Conservation (phyloP, 345 rosid species). For the Noccaea bulbosa region DNA sequence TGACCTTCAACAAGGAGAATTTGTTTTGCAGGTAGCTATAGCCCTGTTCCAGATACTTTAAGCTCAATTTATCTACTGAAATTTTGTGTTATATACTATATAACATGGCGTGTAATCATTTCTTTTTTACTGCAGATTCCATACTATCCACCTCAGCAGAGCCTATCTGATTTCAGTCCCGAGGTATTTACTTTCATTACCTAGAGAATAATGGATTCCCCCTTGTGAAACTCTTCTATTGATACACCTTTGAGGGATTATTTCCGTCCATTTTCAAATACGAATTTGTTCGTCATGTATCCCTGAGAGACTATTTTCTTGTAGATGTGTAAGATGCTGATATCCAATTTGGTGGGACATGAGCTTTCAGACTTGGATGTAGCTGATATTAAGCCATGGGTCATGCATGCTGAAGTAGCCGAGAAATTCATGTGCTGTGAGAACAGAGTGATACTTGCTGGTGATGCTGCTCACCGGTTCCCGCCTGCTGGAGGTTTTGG, state of each 20-base stretch:
- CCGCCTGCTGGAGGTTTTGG: conserved; percentile 99
- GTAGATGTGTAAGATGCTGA: conserved; percentile 86
- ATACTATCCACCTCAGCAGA: conserved; percentile 95
- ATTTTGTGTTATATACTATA: not conserved
- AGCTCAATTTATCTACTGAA: conserved; percentile 17
- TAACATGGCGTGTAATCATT: conserved; percentile 3
- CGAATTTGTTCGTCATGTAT: conserved; percentile 29
- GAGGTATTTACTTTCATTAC: conserved; percentile 54
- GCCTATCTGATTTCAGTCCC: conserved; percentile 66
- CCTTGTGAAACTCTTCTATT: not conserved
- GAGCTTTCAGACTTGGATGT: conserved; percentile 83
- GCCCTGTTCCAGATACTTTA: not conserved
- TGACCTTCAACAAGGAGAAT: conserved; percentile 89
- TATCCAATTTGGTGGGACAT: conserved; percentile 76
- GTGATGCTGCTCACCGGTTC: conserved; percentile 96
- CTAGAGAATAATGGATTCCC: not conserved
- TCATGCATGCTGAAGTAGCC: conserved; percentile 98
- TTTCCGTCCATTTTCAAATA: not conserved
- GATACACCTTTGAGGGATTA: not conserved
- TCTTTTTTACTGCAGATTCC: conserved; percentile 58
- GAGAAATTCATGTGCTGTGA: conserved; percentile 65
- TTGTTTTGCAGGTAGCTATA: conserved; percentile 76
- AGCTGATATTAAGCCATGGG: conserved; percentile 91
- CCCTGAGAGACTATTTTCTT: conserved; percentile 49
- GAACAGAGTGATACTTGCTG: conserved; percentile 73